Evolutionary conservation across 306 rosid species (phyloP).

Genomic region (Pterocarpus santalinus): DNA sequence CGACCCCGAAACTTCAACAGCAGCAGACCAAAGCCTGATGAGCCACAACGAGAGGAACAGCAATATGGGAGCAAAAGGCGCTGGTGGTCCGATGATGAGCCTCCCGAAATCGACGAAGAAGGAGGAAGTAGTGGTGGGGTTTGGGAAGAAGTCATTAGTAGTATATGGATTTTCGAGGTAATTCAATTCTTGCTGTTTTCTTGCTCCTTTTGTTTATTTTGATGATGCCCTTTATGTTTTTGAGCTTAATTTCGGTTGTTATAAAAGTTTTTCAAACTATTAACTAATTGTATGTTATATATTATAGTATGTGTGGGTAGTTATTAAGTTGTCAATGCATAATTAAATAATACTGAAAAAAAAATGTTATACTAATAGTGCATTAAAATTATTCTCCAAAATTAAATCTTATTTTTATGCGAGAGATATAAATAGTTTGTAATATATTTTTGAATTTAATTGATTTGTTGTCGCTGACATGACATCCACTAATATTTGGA

Average conservation of each 20-base stretch:
- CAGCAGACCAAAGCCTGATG: constrained; percentile 47
- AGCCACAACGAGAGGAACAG: constrained; percentile 41
- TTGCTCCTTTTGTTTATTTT: constrained; percentile 11
- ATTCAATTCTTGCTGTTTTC: background rate
- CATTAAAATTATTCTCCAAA: too few relatives aligned
- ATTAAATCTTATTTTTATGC: too few relatives aligned
- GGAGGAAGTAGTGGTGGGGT: constrained; percentile 55
- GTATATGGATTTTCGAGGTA: constrained; percentile 87
- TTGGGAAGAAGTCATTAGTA: constrained; percentile 65
- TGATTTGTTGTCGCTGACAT: too few relatives aligned
- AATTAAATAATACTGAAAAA: too few relatives aligned
- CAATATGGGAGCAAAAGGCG: constrained; percentile 60
- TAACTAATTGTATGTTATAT: background rate
- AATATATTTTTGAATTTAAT: too few relatives aligned
- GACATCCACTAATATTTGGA: too few relatives aligned
- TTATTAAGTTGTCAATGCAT: too few relatives aligned
- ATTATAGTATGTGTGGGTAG: too few relatives aligned
- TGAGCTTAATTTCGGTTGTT: background rate
- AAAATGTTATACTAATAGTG: too few relatives aligned
- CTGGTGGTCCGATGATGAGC: constrained; percentile 89
- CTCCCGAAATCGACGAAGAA: constrained; percentile 49
- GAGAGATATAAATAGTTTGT: too few relatives aligned
- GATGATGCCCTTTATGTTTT: background rate
- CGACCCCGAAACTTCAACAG: constrained; percentile 54
- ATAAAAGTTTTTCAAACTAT: background rate